Evolutionary conservation across 805 yeast genomes (phyloP).

Genomic region (Komagataella mondaviorum): DNA sequence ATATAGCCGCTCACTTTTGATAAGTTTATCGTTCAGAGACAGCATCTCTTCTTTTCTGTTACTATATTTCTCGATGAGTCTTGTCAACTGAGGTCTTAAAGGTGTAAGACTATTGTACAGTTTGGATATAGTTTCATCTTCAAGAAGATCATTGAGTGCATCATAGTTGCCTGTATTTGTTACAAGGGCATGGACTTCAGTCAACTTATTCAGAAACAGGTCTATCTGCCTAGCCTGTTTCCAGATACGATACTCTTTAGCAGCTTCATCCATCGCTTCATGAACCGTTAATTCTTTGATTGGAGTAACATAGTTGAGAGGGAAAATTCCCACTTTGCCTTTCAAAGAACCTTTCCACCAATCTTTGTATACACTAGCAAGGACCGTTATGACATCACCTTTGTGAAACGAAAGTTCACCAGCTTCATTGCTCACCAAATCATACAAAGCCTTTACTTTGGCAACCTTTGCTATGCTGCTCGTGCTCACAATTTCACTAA

Average conservation of each 20-base stretch:
- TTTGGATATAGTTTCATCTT: constrained; percentile 56
- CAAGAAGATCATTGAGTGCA: constrained; percentile 17
- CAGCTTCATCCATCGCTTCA: constrained; percentile 38
- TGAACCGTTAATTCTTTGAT: constrained; percentile 50
- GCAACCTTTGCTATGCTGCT: constrained; percentile 24
- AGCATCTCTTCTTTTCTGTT: constrained; percentile 66
- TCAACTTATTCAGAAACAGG: constrained; percentile 44
- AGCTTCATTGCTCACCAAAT: constrained; percentile 61
- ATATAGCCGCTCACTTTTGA: constrained; percentile 54
- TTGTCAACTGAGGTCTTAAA: constrained; percentile 61
- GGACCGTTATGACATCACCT: constrained; percentile 80
- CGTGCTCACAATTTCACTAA: constrained; percentile 9
- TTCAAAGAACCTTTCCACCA: constrained; percentile 90
- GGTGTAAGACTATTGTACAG: constrained; percentile 63
- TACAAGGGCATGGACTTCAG: constrained; percentile 19
- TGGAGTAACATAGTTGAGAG: constrained; percentile 81
- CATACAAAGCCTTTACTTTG: constrained; percentile 77
- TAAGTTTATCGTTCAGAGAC: constrained; percentile 56
- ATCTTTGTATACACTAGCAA: constrained; percentile 80
- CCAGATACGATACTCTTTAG: constrained; percentile 39
- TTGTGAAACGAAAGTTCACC: constrained; percentile 80
- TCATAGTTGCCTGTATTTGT: constrained; percentile 18
- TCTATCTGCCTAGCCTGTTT: constrained; percentile 52
- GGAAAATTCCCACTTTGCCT: constrained; percentile 81
- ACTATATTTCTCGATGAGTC: constrained; percentile 65